Evolutionary conservation across 2,329 filamentous ascomycete genomes (phyloP).

Genomic region (Aspergillus ibericus): DNA sequence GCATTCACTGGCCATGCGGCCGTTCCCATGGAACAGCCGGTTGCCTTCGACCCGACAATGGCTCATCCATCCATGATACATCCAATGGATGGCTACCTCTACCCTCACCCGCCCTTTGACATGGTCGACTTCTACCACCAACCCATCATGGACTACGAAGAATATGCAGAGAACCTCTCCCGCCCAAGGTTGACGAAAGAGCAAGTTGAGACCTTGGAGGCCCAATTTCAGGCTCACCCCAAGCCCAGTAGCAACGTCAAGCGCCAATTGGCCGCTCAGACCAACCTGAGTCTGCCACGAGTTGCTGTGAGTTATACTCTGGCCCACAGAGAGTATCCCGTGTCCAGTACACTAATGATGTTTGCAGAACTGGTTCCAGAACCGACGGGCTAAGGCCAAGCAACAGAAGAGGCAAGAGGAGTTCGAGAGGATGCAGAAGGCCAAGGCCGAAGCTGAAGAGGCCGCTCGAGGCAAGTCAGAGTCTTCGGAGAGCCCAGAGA

Average conservation of each 20-base stretch:
- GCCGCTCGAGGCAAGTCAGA: conserved; percentile 34
- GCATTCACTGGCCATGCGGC: conserved; percentile 35
- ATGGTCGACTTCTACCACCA: conserved; percentile 45
- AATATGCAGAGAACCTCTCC: conserved; percentile 49
- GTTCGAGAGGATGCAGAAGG: conserved; percentile 48
- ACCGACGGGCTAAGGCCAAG: conserved; percentile 53
- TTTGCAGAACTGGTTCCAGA: conserved; percentile 54
- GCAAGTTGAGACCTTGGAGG: conserved; percentile 52
- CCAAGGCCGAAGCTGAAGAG: conserved; percentile 38
- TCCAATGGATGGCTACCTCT: conserved; percentile 40
- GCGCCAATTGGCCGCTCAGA: conserved; percentile 50
- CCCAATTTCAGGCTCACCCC: conserved; percentile 51
- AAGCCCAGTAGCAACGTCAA: conserved; percentile 54
- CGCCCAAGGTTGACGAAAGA: conserved; percentile 53
- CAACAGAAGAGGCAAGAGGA: conserved; percentile 53
- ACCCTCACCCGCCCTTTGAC: conserved; percentile 41
- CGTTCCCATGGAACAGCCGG: conserved; percentile 39
- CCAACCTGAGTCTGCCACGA: conserved; percentile 49
- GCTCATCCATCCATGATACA: conserved; percentile 40
- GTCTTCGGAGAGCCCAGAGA: conserved; percentile 25
- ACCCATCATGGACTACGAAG: conserved; percentile 47
- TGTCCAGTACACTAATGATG: conserved; percentile 11
- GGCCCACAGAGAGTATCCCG: neutral
- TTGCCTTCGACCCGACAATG: conserved; percentile 39
- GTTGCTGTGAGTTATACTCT: conserved; percentile 46